Percentiles rank a stretch among this genome's conserved stretches.
phyloP scores from a whole-genome alignment of 1,139 yeast species.

The Debaryomycetaceae sp. region DNA sequence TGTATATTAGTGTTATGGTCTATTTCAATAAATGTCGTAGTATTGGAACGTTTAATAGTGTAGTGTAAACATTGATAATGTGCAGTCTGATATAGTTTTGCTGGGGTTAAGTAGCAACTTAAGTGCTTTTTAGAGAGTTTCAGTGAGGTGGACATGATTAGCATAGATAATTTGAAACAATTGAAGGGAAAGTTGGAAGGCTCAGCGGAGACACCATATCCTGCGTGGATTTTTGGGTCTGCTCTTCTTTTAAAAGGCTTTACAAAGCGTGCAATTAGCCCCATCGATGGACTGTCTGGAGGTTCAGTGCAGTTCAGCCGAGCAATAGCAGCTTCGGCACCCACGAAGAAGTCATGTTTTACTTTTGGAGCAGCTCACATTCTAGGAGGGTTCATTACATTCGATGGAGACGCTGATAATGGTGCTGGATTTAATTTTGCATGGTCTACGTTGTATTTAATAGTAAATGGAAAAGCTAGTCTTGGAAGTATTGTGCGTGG shows the following conservation, averaged over 20 bases:
- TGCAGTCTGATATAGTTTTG: background rate
- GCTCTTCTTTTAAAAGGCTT: constrained; percentile 44
- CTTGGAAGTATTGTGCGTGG: constrained; percentile 36
- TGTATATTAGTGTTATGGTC: constrained; percentile 11
- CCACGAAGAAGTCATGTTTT: constrained; percentile 36
- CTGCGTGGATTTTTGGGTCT: constrained; percentile 47
- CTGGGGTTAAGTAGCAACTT: too few relatives aligned
- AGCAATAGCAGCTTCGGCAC: constrained; percentile 27
- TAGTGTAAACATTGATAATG: background rate
- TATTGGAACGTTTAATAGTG: background rate
- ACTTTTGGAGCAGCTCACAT: constrained; percentile 69
- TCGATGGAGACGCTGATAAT: constrained; percentile 75
- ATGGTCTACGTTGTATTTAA: constrained; percentile 76
- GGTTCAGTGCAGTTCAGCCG: constrained; percentile 26
- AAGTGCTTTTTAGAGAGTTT: too few relatives aligned
- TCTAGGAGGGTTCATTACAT: constrained; percentile 76
- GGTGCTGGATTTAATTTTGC: constrained; percentile 89
- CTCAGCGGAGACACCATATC: constrained; percentile 48
- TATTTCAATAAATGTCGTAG: constrained; percentile 4
- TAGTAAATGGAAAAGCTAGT: constrained; percentile 70
- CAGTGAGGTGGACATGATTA: background rate
- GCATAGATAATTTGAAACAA: background rate
- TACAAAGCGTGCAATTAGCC: constrained; percentile 18
- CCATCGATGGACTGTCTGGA: constrained; percentile 24
- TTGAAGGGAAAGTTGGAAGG: constrained; percentile 15